Evolutionary conservation across 2,329 filamentous ascomycete genomes (phyloP), one percentile per base, ranked within the genome.

Genomic region (Trichoderma koningii): DNA sequence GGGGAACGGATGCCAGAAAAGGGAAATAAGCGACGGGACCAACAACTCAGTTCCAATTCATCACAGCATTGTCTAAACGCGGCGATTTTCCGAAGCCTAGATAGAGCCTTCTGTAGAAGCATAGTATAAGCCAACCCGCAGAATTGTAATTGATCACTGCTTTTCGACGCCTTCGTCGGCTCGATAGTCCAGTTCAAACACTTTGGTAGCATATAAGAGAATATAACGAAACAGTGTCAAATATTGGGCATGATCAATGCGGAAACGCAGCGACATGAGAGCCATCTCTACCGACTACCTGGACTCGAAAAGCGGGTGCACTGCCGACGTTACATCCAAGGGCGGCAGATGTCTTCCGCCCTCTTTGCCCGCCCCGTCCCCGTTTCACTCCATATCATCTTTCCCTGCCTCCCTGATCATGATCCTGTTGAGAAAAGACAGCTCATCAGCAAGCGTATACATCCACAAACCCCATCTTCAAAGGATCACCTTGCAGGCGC

Each of bases 261-360:
- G 21, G 21, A 23, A 23, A 23, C 21, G 21, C 21, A 23, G 55
- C 14, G 23, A 38, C 5, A 38, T 7, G 7, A 7, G 1, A 28
- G 5, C 28, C 28, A 28, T 28, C 7, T 5, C 5, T 28, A 28
- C 28, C 28, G 28, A 7, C 28, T 28, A 6, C 28, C 23, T 41
- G 41, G 30, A 30, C 30, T 30, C 7, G 23, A 38, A 44, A 34
- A 52, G 12, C 55, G 47, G 47, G 38, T 38, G 57, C 57, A 52
- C 34, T 44, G 47, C 57, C 57, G 57, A 38, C 34, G 57, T 61
- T 61, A 52, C 57, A 61, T 52, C 50, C 12, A 9, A 44, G 48
- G 23, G 45, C 48, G 47, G 57, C 10, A 61, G 47, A 61, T 41
- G 30, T 28, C 57, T 51, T 34, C 56, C 26, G 17, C 14, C 34